Evolutionary conservation across 2,329 filamentous ascomycete genomes (phyloP).

Genomic region (Hypocreales sp.): DNA sequence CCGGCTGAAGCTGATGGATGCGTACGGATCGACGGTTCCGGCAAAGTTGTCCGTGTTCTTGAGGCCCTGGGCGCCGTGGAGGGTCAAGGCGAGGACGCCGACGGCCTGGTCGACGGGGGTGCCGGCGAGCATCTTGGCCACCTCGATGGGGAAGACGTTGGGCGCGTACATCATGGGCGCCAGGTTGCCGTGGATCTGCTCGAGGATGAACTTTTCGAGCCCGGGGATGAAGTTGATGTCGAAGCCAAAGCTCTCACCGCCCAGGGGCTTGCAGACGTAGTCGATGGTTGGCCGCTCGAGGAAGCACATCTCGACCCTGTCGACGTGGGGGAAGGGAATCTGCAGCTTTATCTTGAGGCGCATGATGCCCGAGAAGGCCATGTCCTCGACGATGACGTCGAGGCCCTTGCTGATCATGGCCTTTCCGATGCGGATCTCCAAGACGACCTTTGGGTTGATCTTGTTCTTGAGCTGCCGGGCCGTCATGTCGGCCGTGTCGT

Average conservation of each 20-base stretch:
- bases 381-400: constrained; percentile 95
- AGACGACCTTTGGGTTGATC: constrained; percentile 89
- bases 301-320: constrained; percentile 91
- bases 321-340: constrained; percentile 87
- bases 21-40: constrained; percentile 83
- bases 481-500: constrained; percentile 85
- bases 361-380: constrained; percentile 93
- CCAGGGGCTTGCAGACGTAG: constrained; percentile 94
- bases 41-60: constrained; percentile 94
- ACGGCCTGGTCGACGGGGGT: constrained; percentile 91
- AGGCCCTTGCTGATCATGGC: constrained; percentile 94
- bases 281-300: constrained; percentile 78
- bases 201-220: constrained; percentile 82
- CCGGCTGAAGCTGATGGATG: constrained; percentile 69
- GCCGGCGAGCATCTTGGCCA: constrained; percentile 94
- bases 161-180: constrained; percentile 97
- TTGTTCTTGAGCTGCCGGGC: constrained; percentile 82
- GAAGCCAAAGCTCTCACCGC: constrained; percentile 88
- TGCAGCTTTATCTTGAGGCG: constrained; percentile 95
- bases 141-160: constrained; percentile 95
- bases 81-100: constrained; percentile 78
- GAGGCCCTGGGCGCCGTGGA: constrained; percentile 80
- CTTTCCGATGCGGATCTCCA: constrained; percentile 90
- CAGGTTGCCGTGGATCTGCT: constrained; percentile 88
- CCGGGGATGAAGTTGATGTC: constrained; percentile 99